Evolutionary conservation across 345 rosid genomes (phyloP), one percentile per base, ranked within the genome.

Genomic region (Barbarea vulgaris): DNA sequence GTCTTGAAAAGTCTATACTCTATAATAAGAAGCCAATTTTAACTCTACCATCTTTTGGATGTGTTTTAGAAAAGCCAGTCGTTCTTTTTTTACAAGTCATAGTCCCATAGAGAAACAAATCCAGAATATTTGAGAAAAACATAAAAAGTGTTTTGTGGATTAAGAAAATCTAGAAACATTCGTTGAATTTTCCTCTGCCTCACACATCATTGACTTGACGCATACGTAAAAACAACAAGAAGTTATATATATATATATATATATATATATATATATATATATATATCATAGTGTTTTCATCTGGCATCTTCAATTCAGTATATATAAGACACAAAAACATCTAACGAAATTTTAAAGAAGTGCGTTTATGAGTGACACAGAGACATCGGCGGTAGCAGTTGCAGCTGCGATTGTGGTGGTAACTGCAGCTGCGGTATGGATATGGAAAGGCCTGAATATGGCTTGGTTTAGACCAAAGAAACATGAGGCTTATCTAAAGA

Each of bases 381-480:
- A 75, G 60, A 55, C 57, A 19, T 56, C 64, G 69, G 36, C 59
- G 7, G 52, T 74, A 2, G 63, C 62, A 17, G 55, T 75, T 41
- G 70, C 79, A 7, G 50, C 59, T 56, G 72, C 42, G 39, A 11
- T 69, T 13, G 73, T 63, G 59, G 46, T 21, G 9, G 71, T 41
- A 18, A 67, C 77, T 46, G 42, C 44, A 41, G 58, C 51, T 37
- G 69, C 62, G 13, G 27, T 78, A 39, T 48, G 36, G 57, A 18
- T 66, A 65, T 75, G 83, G 74, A 66, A 57, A 54, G 70, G 56
- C 0, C 60, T 80, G 59, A 64, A 60, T 21, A 19, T 68, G 14
- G 77, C 60, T 51, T 80, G 83, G 80, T 2, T 75, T 44, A 80
- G 25, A 61, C 83, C 80, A 51, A 79, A 74, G 72, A 63, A 47